Evolutionary conservation across 139 green algal species (phyloP).

Genomic region (Klebsormidium nitens): DNA sequence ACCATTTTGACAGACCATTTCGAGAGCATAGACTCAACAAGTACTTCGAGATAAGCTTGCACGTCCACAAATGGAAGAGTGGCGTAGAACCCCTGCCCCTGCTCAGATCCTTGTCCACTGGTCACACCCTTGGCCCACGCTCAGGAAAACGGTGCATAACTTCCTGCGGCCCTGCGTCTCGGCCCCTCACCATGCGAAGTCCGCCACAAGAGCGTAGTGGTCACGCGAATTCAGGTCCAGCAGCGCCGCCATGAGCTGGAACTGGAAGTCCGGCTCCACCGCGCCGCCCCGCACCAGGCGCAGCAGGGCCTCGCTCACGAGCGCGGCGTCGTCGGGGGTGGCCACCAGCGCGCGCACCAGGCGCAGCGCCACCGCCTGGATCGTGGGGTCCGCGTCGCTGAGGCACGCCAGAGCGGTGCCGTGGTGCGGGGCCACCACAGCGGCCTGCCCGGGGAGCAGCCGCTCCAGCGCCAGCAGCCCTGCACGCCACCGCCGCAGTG

Average conservation of each 20-base stretch:
- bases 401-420: constrained; percentile 24
- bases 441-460: constrained; percentile 27
- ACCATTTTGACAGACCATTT: too few relatives aligned
- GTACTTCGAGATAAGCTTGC: too few relatives aligned
- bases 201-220: constrained; percentile 38
- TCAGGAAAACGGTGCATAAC: too few relatives aligned
- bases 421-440: constrained; percentile 14
- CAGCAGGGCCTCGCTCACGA: constrained; percentile 17
- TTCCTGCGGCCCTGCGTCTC: too few relatives aligned
- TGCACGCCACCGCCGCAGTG: too few relatives aligned
- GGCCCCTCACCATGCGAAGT: constrained; percentile 52
- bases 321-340: constrained; percentile 6
- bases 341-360: constrained; percentile 25
- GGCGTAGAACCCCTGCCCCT: too few relatives aligned
- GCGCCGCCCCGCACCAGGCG: constrained; percentile 9
- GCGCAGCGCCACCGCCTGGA: constrained; percentile 10
- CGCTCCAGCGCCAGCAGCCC: constrained; percentile 20
- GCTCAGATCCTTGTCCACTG: too few relatives aligned
- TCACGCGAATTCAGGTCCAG: constrained; percentile 38
- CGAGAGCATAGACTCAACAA: too few relatives aligned
- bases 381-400: constrained; percentile 14
- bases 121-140: too few relatives aligned
- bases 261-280: constrained; percentile 7
- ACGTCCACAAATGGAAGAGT: too few relatives aligned
- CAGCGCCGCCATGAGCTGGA: constrained; percentile 38